Percentiles rank a stretch among this genome's conserved stretches.
These are phyloP conservation scores for Alternaria rosae DNA, from an alignment of 2,329 filamentous ascomycete species.

Conservation along the genomic window DNA sequence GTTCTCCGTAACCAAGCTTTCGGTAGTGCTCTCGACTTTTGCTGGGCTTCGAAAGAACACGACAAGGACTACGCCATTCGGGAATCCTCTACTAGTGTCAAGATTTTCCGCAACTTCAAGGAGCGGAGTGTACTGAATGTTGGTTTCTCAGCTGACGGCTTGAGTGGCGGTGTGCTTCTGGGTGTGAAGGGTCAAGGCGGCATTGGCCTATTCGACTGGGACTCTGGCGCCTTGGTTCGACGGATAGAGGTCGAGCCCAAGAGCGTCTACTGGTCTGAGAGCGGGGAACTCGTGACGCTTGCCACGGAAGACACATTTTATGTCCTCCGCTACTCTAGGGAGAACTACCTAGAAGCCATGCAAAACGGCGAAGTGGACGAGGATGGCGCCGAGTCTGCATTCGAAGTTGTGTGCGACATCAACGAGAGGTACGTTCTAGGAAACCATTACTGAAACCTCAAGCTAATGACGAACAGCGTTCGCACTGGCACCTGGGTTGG, in stretches of 20 bases:
- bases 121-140: conserved; percentile 94
- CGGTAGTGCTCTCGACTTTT: conserved; percentile 93
- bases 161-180: conserved; percentile 86
- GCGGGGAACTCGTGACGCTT: conserved; percentile 88
- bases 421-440: conserved; percentile 74
- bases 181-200: conserved; percentile 95
- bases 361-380: conserved; percentile 84
- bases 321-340: conserved; percentile 87
- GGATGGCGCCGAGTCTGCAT: conserved; percentile 93
- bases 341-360: conserved; percentile 83
- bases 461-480: conserved; percentile 63
- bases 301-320: conserved; percentile 97
- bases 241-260: conserved; percentile 83
- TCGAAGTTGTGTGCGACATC: conserved; percentile 95
- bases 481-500: conserved; percentile 97
- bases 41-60: conserved; percentile 96
- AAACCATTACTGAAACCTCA: not conserved
- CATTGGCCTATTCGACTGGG: conserved; percentile 97
- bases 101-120: conserved; percentile 97
- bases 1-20: conserved; percentile 98
- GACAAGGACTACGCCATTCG: conserved; percentile 98
- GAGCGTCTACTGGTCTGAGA: conserved; percentile 94
- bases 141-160: conserved; percentile 90
- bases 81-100: conserved; percentile 91
- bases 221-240: conserved; percentile 84